Evolutionary conservation across 2,329 filamentous ascomycete species (phyloP).

Genomic region (Proliferodiscus dingleyae): DNA sequence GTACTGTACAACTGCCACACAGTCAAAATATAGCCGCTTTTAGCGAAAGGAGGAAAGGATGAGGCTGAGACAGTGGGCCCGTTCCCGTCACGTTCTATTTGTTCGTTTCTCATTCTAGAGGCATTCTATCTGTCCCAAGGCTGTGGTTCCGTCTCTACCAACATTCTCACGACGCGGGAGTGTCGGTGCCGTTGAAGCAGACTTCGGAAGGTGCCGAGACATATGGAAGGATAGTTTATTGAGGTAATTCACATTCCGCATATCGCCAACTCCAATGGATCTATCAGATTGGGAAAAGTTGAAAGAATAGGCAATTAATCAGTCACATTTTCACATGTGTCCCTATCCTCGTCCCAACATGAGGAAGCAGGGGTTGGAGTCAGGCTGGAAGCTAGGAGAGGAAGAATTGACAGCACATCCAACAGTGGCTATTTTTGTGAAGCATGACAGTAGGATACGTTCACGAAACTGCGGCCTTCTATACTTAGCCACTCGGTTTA

Average conservation of each 20-base stretch:
- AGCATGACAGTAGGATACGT: too few species aligned
- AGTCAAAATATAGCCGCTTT: conserved; percentile 17
- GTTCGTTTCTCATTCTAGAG: conserved; percentile 9
- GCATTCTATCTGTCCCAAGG: conserved; percentile 7
- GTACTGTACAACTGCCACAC: conserved; percentile 5
- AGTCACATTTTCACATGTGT: too few species aligned
- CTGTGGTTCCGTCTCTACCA: conserved; percentile 7
- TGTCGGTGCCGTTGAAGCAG: conserved; percentile 3
- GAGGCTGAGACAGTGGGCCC: conserved; percentile 10
- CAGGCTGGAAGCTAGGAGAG: too few species aligned
- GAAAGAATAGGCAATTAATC: too few species aligned
- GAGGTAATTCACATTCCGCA: conserved; percentile 1
- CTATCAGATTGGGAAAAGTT: too few species aligned
- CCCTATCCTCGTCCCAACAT: too few species aligned
- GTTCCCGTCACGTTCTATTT: conserved; percentile 6
- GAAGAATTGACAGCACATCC: too few species aligned
- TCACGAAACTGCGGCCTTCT: too few species aligned
- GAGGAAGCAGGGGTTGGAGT: too few species aligned
- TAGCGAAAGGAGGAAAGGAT: conserved; percentile 13
- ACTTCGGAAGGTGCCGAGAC: conserved; percentile 9
- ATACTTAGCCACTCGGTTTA: too few species aligned
- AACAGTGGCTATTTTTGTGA: too few species aligned
- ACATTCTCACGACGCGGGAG: conserved; percentile 6
- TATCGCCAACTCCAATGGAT: background rate
- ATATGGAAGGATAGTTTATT: conserved; percentile 3